Percentiles rank a stretch among this genome's conserved stretches.
These are phyloP conservation scores for Phytophthora pseudosyringae DNA, from an alignment of 352 stramenopile genomes.

Conservation along the genomic window DNA sequence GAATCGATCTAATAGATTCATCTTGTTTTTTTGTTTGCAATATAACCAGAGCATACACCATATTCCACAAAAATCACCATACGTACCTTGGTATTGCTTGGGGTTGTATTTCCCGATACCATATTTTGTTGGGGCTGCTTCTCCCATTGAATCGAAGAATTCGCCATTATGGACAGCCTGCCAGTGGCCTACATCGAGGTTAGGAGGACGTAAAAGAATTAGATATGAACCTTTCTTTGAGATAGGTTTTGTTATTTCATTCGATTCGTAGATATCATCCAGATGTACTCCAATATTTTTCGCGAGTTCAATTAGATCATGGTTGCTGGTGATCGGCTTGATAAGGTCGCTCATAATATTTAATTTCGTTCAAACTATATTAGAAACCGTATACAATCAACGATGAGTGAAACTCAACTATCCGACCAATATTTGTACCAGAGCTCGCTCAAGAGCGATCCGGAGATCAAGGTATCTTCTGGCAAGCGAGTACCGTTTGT, in stretches of 20 bases:
- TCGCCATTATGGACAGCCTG: no score
- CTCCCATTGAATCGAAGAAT: not conserved
- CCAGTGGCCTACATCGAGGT: no score
- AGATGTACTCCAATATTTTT: not conserved
- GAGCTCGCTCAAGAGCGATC: not conserved
- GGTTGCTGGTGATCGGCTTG: not conserved
- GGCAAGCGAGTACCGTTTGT: no score
- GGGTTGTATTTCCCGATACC: not conserved
- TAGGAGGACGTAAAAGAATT: slow-evolving; percentile 2
- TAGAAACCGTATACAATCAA: no score
- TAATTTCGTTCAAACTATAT: no score
- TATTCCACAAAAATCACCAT: not conserved
- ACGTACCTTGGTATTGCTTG: not conserved
- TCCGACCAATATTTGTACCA: no score
- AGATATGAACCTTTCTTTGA: slow-evolving; percentile 9
- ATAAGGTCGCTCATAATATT: no score
- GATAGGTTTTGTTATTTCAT: slow-evolving; percentile 1
- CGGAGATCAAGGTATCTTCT: no score
- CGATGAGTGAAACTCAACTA: no score
- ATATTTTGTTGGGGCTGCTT: not conserved
- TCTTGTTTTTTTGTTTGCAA: no score
- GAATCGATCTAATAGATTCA: no score
- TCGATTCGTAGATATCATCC: slow-evolving; percentile 5
- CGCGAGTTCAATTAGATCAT: not conserved
- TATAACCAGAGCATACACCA: no score